Evolutionary conservation across 139 green algal species (phyloP).

Genomic region (Tetradesmus lagerheimii): DNA sequence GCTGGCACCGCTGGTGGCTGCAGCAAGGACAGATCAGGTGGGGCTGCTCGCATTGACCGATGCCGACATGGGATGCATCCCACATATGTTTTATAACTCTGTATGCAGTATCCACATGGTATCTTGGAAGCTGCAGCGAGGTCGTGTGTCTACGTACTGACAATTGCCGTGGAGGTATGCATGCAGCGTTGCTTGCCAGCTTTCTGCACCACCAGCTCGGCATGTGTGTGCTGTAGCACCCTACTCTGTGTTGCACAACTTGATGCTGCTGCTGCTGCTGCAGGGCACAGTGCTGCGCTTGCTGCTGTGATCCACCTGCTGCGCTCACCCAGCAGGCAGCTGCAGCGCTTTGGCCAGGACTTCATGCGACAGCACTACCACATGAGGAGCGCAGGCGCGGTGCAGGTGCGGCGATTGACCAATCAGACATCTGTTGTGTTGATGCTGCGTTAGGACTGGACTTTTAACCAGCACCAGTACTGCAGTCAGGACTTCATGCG

Average conservation of each 20-base stretch:
- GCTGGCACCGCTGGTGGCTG: neutral
- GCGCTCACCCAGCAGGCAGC: conserved; percentile 18
- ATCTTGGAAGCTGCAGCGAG: too few relatives aligned
- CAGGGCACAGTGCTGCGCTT: neutral
- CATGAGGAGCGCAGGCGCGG: neutral
- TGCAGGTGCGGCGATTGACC: conserved; percentile 8
- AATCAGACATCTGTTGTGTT: neutral
- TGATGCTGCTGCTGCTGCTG: neutral
- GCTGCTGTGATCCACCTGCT: conserved; percentile 36
- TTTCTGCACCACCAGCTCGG: too few relatives aligned
- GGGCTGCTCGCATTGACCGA: neutral
- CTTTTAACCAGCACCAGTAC: neutral
- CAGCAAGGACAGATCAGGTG: neutral
- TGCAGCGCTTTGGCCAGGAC: neutral
- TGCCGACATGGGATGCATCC: too few relatives aligned
- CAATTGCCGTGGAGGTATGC: neutral
- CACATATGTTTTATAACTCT: too few relatives aligned
- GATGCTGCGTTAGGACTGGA: neutral
- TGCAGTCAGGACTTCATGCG: neutral
- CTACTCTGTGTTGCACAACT: too few relatives aligned
- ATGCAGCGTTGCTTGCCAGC: neutral
- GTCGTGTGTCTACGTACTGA: neutral
- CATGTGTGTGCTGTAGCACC: too few relatives aligned
- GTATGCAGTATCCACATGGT: too few relatives aligned
- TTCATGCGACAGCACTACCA: conserved; percentile 35